Evolutionary conservation across 2,329 filamentous ascomycete species (phyloP).

Genomic region (Microsporum audouinii): DNA sequence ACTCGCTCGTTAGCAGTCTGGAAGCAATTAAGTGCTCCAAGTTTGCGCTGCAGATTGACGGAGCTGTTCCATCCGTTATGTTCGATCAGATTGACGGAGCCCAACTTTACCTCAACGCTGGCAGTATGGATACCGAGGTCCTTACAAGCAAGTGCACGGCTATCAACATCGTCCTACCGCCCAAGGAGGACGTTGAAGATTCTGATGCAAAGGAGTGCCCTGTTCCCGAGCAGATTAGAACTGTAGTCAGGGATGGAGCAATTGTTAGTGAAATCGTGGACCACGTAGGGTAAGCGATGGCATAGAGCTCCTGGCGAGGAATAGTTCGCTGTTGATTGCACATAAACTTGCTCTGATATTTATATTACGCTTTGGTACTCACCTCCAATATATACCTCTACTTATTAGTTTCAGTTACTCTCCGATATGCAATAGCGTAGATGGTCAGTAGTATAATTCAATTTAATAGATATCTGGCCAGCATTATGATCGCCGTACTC

Average conservation of each 20-base stretch:
- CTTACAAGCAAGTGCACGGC: slow-evolving; percentile 80
- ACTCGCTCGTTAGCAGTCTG: slow-evolving; percentile 78
- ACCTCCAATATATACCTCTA: background rate
- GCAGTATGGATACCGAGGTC: slow-evolving; percentile 66
- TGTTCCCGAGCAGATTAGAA: slow-evolving; percentile 82
- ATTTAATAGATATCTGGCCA: background rate
- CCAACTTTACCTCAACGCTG: slow-evolving; percentile 71
- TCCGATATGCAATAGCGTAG: background rate
- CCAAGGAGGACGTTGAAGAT: slow-evolving; percentile 52
- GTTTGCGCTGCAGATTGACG: slow-evolving; percentile 86
- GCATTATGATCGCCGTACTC: background rate
- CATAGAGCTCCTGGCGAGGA: background rate
- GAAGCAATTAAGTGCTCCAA: slow-evolving; percentile 93
- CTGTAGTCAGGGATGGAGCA: slow-evolving; percentile 61
- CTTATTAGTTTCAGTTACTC: background rate
- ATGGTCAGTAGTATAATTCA: background rate
- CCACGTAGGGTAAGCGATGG: slow-evolving; percentile 48
- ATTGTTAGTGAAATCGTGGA: slow-evolving; percentile 90
- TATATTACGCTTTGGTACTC: background rate
- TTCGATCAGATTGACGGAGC: slow-evolving; percentile 90
- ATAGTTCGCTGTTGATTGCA: background rate
- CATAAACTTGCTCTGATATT: background rate
- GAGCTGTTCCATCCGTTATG: slow-evolving; percentile 72
- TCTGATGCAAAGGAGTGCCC: slow-evolving; percentile 81
- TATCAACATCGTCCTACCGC: slow-evolving; percentile 75